Evolutionary conservation across 495 filamentous ascomycete genomes (phyloP).

Genomic region (Hypoxylon subgilvum): DNA sequence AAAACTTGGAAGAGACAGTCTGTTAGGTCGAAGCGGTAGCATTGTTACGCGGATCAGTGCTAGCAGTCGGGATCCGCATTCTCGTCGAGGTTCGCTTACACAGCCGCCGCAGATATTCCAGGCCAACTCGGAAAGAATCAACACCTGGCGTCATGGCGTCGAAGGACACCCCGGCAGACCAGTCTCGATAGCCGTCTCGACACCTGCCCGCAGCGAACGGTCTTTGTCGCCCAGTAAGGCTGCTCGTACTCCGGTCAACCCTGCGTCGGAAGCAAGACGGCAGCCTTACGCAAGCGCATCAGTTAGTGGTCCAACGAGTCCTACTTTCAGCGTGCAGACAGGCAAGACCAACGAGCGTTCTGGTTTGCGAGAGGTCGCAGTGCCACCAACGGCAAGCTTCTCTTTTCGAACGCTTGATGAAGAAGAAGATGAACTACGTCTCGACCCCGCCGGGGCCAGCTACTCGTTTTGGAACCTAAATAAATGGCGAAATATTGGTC

Average conservation of each 20-base stretch:
- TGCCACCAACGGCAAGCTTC: conserved; percentile 50
- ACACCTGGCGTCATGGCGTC: conserved; percentile 87
- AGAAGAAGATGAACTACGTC: conserved; percentile 38
- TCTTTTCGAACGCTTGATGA: conserved; percentile 42
- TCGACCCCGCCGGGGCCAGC: conserved; percentile 38
- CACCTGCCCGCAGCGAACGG: conserved; percentile 52
- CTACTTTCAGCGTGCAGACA: conserved; percentile 19
- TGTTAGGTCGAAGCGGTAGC: conserved; percentile 69
- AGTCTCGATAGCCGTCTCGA: conserved; percentile 41
- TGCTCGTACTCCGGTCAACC: conserved; percentile 45
- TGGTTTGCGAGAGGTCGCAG: conserved; percentile 14
- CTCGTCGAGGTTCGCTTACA: conserved; percentile 61
- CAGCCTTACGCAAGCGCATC: conserved; percentile 47
- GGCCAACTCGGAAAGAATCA: conserved; percentile 80
- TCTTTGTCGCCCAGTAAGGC: conserved; percentile 58
- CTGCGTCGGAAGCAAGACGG: conserved; percentile 49
- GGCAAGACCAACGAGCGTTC: conserved; percentile 21
- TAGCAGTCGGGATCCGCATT: conserved; percentile 54
- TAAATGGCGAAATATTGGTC: conserved; percentile 49
- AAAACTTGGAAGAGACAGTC: conserved; percentile 58
- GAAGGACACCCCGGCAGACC: conserved; percentile 47
- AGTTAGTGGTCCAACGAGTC: conserved; percentile 20
- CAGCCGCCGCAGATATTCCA: conserved; percentile 48
- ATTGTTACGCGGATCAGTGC: conserved; percentile 63
- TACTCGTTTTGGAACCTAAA: conserved; percentile 55